Conservation (phyloP, 139 green algal species). For the Dunaliella sp. region DNA sequence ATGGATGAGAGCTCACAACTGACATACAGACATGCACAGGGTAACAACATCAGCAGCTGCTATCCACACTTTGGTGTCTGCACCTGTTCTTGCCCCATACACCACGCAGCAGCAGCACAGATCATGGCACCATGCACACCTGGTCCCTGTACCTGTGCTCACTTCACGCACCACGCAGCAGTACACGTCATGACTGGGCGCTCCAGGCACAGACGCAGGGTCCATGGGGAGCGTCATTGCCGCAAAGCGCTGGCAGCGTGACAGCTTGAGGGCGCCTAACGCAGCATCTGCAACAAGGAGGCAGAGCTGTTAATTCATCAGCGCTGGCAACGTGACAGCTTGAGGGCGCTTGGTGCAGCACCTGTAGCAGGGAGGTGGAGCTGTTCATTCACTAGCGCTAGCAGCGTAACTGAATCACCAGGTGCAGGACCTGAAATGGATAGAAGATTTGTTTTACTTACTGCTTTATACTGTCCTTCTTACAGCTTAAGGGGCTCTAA, state of each 20-base stretch:
- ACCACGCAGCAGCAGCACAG: not conserved
- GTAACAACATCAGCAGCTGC: no score
- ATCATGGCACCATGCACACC: not conserved
- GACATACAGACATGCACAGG: no score
- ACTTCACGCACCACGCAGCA: conserved; percentile 28
- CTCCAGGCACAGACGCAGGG: not conserved
- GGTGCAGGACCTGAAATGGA: conserved; percentile 4
- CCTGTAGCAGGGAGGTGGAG: not conserved
- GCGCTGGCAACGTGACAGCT: conserved; percentile 15
- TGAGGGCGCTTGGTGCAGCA: conserved; percentile 11
- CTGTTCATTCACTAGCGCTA: not conserved
- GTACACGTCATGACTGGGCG: not conserved
- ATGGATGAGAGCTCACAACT: no score
- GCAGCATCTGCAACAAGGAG: conserved; percentile 4
- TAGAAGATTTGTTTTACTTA: no score
- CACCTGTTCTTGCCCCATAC: not conserved
- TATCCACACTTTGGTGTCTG: no score
- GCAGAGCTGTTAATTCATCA: not conserved
- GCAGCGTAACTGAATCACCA: conserved; percentile 19
- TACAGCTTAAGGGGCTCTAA: no score
- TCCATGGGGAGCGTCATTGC: conserved; percentile 33
- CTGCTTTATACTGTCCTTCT: not conserved
- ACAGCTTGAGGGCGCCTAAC: conserved; percentile 31
- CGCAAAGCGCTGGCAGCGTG: conserved; percentile 32
- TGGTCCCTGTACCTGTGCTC: conserved; percentile 22